Evolutionary conservation across 2,329 filamentous ascomycete genomes (phyloP), one percentile per base, ranked within the genome.

Genomic region (Xylaria arbuscula): DNA sequence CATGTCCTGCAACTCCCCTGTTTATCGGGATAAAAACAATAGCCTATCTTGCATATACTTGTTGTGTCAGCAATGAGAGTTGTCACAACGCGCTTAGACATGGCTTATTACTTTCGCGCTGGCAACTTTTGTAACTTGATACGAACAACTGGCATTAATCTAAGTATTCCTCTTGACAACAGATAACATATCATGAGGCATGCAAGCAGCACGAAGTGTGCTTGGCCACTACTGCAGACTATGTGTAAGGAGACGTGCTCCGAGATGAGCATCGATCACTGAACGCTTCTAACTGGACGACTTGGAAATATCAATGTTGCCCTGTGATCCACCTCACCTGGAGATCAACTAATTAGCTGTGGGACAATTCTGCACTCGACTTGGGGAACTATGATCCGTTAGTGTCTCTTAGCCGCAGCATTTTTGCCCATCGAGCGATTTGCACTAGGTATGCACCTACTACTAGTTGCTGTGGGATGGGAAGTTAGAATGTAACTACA

Each of bases 261-360:
- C 67, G 60, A 67, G 60, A 45, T 63, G 60, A 61, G 55, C 19
- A 69, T 19, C 22, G 24, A 38, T 40, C 36, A 56, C 51, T 8
- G 34, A 15, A 51, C 28, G 57, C 56, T 61, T 50, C 42, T 57
- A 24, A 63, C 60, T 55, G 56, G 60, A 51, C 17, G 24, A 58
- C n/a, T 40, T 51, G 22, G n/a, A 60, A 47, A 62, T 58, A 22
- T 61, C 22, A 50, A 40, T 64, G 45, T 58, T 45, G n/a, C 8
- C 45, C 38, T 36, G 17, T 36, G 53, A 13, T 58, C 36, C 45
- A 64, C 51, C 22, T 65, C 58, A 65, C 62, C 53, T 65, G 45
- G 66, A 51, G 51, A 63, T 53, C 59, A 48, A 24, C 60, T 60
- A 67, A 62, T 67, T 58, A 63, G 36, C 45, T 32, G 63, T 67